These are phyloP conservation scores for Mycosphaerella sp. DNA, from an alignment of 2,329 filamentous ascomycete genomes.

Conservation along the genomic window DNA sequence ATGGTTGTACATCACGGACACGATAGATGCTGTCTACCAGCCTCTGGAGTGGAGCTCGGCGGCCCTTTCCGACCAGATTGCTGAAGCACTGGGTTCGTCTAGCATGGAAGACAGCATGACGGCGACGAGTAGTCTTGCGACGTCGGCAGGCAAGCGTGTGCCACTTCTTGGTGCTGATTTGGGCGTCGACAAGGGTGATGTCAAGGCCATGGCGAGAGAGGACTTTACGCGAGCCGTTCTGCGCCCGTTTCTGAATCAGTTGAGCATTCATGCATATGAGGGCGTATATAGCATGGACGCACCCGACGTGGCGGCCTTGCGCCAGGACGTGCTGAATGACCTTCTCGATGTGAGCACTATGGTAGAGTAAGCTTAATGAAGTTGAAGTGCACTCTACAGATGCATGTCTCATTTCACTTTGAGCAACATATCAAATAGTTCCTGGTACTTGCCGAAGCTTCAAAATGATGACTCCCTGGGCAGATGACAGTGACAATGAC, in stretches of 20 bases:
- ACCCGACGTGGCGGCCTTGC: conserved; percentile 59
- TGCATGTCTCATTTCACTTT: not conserved
- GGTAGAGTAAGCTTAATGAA: conserved; percentile 23
- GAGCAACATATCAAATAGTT: no score
- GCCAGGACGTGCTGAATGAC: conserved; percentile 28
- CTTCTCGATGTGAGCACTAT: conserved; percentile 46
- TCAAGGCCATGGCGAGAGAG: conserved; percentile 49
- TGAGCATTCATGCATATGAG: conserved; percentile 93
- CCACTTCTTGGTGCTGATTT: conserved; percentile 47
- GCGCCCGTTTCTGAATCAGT: conserved; percentile 79
- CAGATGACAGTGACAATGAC: not conserved
- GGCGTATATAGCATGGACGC: conserved; percentile 77
- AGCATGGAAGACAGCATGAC: conserved; percentile 28
- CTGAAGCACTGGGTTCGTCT: conserved; percentile 59
- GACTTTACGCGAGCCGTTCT: conserved; percentile 70
- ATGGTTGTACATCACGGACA: conserved; percentile 97
- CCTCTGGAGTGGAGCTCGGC: conserved; percentile 61
- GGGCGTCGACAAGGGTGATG: conserved; percentile 49
- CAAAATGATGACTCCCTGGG: no score
- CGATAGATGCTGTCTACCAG: conserved; percentile 89
- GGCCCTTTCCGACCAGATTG: conserved; percentile 77
- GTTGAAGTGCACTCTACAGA: not conserved
- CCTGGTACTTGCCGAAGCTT: no score
- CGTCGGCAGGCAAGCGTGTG: conserved; percentile 21
- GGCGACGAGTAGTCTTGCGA: not conserved